These are phyloP conservation scores for Ampelomyces quisqualis DNA, from an alignment of 2,329 filamentous ascomycete species.

Conservation along the genomic window DNA sequence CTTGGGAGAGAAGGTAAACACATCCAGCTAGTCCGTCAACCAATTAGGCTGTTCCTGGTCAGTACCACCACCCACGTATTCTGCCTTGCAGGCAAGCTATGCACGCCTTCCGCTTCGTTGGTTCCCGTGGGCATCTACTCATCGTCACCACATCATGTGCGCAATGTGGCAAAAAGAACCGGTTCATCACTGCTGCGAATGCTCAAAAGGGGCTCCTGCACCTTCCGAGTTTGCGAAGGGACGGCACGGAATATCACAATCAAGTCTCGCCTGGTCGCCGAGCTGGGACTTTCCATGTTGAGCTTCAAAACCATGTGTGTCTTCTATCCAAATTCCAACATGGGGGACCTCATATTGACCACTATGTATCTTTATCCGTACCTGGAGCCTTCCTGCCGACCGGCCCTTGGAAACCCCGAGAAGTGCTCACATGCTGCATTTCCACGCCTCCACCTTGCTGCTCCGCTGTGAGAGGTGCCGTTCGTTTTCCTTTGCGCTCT, in stretches of 20 bases:
- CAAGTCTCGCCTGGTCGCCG: no score
- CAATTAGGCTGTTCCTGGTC: conserved; percentile 41
- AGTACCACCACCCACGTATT: conserved; percentile 37
- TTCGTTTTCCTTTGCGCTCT: conserved; percentile 55
- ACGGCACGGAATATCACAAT: no score
- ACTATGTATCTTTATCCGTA: conserved; percentile 7
- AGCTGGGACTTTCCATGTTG: no score
- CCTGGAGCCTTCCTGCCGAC: conserved; percentile 19
- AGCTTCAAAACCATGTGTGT: no score
- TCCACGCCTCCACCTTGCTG: conserved; percentile 63
- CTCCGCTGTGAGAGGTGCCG: conserved; percentile 51
- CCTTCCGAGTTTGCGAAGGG: no score
- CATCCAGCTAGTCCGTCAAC: conserved; percentile 39
- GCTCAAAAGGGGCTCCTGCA: no score
- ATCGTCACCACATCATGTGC: no score
- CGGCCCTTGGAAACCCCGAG: conserved; percentile 41
- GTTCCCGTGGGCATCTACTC: not conserved
- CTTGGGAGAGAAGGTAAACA: conserved; percentile 37
- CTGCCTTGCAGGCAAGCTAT: conserved; percentile 8
- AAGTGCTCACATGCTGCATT: conserved; percentile 59
- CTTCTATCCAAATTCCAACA: no score
- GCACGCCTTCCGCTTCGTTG: conserved; percentile 1
- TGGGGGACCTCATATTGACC: not conserved
- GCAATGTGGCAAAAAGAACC: no score
- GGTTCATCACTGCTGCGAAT: no score